Conservation (phyloP, 1,284 basidiomycete species). For the Leccinum cinnamomeum region DNA sequence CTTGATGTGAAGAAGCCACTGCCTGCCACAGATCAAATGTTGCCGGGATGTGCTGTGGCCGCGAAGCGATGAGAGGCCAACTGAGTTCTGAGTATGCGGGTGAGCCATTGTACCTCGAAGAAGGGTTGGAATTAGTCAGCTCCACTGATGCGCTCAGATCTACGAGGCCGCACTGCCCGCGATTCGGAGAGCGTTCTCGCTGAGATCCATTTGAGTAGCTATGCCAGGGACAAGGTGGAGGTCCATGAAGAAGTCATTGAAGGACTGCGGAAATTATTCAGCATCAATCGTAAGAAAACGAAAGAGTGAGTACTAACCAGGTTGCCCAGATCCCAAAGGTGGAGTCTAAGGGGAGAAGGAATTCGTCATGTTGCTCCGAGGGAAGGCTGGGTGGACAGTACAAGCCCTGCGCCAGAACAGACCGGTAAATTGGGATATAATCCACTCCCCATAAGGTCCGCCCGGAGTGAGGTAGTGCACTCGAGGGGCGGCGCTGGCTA, state of each 20-base stretch:
- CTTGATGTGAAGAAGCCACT: conserved; percentile 3
- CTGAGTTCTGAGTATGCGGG: conserved; percentile 29
- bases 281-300: background rate
- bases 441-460: conserved; percentile 29
- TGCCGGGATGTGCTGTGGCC: conserved; percentile 17
- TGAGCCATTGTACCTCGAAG: conserved; percentile 47
- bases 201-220: conserved; percentile 9
- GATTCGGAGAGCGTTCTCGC: conserved; percentile 10
- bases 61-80: too few species aligned
- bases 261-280: conserved; percentile 12
- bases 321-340: conserved; percentile 24
- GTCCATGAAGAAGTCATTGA: conserved; percentile 26
- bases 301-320: conserved; percentile 18
- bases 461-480: conserved; percentile 28
- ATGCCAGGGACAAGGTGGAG: conserved; percentile 18
- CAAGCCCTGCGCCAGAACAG: conserved; percentile 10
- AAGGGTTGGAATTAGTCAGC: conserved; percentile 35
- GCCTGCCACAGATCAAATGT: conserved; percentile 31
- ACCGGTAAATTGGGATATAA: conserved; percentile 15
- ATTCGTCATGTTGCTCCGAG: conserved; percentile 40
- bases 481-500: conserved; percentile 36
- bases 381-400: conserved; percentile 16
- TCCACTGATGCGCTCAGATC: conserved; percentile 5
- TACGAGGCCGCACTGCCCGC: conserved; percentile 12
- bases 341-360: conserved; percentile 43